Evolutionary conservation across 208 protist genomes (phyloP).

Genomic region (Wallacemonas sp.): DNA sequence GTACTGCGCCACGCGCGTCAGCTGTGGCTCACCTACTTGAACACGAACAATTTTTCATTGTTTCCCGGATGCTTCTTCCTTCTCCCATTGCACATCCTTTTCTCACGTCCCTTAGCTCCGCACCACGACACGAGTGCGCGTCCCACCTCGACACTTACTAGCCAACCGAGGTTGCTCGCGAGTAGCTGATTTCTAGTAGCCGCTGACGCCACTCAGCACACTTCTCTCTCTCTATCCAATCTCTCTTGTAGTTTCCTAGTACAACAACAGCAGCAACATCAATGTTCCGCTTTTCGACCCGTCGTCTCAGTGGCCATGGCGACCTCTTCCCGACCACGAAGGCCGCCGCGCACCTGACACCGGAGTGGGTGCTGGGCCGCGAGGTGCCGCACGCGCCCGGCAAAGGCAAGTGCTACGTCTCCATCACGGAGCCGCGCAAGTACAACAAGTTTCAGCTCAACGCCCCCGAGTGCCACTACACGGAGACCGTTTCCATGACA

Average conservation of each 20-base stretch:
- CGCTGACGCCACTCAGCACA: no score
- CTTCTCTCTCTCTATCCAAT: not conserved
- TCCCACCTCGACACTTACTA: no score
- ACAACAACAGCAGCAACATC: no score
- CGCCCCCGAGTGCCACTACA: conserved; percentile 37
- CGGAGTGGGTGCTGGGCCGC: conserved; percentile 56
- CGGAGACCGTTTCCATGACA: conserved; percentile 19
- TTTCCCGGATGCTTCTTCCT: no score
- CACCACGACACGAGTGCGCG: no score
- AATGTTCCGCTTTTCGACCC: conserved; percentile 27
- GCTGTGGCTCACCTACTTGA: no score
- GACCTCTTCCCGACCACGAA: conserved; percentile 87
- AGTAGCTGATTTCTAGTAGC: no score
- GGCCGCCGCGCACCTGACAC: conserved; percentile 63
- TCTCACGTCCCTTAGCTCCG: no score
- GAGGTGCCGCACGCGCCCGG: conserved; percentile 50
- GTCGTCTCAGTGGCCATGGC: conserved; percentile 59
- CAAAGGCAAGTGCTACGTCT: conserved; percentile 51
- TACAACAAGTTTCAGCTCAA: conserved; percentile 56
- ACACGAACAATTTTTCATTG: no score
- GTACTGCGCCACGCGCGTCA: no score
- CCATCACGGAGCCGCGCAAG: conserved; percentile 33
- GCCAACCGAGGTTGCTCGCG: no score
- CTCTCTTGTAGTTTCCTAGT: not conserved
- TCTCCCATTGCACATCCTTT: no score